Percentiles rank a stretch among this genome's conserved stretches.
phyloP scores from a whole-genome alignment of 768 basidiomycete species.

The Leucogyrophana mollusca region DNA sequence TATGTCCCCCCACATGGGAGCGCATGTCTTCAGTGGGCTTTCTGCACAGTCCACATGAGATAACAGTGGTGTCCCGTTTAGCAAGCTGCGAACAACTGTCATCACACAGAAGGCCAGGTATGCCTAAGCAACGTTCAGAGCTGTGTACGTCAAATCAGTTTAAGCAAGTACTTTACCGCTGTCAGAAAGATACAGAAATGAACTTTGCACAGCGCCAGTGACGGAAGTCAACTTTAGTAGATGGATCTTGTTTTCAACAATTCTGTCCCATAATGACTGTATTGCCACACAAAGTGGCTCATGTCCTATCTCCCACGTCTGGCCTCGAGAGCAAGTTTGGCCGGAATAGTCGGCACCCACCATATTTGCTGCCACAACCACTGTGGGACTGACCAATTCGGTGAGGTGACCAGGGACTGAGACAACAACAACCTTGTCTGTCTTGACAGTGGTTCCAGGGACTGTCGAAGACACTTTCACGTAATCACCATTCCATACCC shows the following conservation, averaged over 20 bases:
- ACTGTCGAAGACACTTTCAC: neutral
- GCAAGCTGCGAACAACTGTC: too few relatives aligned
- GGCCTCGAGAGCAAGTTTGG: neutral
- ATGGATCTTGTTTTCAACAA: neutral
- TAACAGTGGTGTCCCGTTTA: too few relatives aligned
- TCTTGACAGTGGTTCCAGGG: neutral
- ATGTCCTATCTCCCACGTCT: neutral
- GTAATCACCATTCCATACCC: slow-evolving; percentile 3
- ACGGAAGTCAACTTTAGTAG: neutral
- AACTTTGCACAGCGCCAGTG: neutral
- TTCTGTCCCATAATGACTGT: neutral
- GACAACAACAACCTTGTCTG: neutral
- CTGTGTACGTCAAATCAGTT: too few relatives aligned
- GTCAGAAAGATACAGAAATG: too few relatives aligned
- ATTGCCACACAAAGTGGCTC: neutral
- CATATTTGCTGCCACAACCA: neutral
- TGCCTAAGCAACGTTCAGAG: too few relatives aligned
- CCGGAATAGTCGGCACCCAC: neutral
- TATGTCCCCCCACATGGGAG: slow-evolving; percentile 5
- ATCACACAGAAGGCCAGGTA: too few relatives aligned
- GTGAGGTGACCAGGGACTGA: neutral
- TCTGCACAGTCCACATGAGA: slow-evolving; percentile 1
- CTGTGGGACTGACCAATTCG: neutral
- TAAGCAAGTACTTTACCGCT: too few relatives aligned
- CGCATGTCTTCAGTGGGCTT: slow-evolving; percentile 1